Base-by-base conservation (phyloP, 2,329 filamentous ascomycete species). In the Talaromyces atroroseus region DNA sequence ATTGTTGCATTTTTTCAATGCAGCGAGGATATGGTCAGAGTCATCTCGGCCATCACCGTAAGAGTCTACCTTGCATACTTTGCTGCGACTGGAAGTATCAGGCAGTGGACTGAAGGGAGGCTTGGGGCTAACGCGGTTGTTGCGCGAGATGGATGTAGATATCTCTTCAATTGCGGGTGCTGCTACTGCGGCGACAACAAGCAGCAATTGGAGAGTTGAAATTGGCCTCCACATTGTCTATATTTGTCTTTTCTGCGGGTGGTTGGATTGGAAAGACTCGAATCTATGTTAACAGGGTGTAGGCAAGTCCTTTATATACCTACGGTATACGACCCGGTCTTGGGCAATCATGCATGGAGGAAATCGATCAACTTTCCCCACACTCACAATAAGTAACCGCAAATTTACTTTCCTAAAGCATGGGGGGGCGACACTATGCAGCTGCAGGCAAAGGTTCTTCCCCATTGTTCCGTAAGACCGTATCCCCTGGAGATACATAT, bases 1-100 rank as follows among this genome's bases (percentile, higher is more conserved):
- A 58, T 83, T 71, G 63, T 87, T 87, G 69, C 84, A 87, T 57
- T 76, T 64, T 46, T 83, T 71, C 55, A 86, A 69, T 0, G 83
- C 82, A 1, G 74, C 67, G 8, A 86, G 61, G 50, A 87, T 80
- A 55, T 78, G 68, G 23, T 71, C 58, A 42, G 78, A 78, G 61
- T 83, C 81, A 50, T 83, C 80, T 8, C 46, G 55, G 3, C 68
- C 68, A 48, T 69, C 49, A 5, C 65, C 68, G 40, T 68, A 49
- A 48, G 53, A 62, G 12, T 59, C 56, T 18, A 70, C 68, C 52
- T 68, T 60, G 53, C 69, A 71, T 29, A 65, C 66, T 45, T 62
- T 68, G 26, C 49, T 62, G 18, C 69, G 61, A 5, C 58, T 52
- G 10, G 59, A 49, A 23, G 63, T 69, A 6, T 58, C 21, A 11